These are phyloP conservation scores for Fusarium secorum DNA, from an alignment of 2,329 filamentous ascomycete species.

Conservation along the genomic window DNA sequence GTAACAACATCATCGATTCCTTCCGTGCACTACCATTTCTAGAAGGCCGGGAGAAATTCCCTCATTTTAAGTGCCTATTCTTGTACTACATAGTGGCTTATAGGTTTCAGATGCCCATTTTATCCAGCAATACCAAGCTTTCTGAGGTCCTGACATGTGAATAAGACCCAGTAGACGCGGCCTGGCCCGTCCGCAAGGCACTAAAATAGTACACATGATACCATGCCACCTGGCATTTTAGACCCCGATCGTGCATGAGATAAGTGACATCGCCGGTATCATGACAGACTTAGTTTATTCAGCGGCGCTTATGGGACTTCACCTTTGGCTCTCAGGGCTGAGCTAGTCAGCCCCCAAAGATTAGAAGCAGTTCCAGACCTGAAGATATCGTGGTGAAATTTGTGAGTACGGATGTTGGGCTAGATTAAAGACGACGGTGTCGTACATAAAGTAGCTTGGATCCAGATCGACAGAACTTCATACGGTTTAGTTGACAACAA, in stretches of 20 bases:
- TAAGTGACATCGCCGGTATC: neutral
- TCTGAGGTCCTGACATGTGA: neutral
- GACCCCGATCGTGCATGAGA: neutral
- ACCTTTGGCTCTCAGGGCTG: neutral
- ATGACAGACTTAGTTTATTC: neutral
- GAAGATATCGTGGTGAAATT: neutral
- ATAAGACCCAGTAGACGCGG: neutral
- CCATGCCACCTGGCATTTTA: neutral
- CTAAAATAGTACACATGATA: neutral
- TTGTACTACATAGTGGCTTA: neutral
- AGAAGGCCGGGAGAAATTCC: neutral
- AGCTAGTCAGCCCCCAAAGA: neutral
- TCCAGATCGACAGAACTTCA: neutral
- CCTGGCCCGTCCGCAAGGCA: neutral
- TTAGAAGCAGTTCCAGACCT: neutral
- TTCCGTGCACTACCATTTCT: neutral
- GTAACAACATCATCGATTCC: neutral
- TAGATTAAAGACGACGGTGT: rapidly evolving
- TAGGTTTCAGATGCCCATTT: no score
- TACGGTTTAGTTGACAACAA: neutral
- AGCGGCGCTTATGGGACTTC: neutral
- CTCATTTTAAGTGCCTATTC: neutral
- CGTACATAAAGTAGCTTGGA: neutral
- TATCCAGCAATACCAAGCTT: neutral
- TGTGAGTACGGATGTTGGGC: no score